Base-by-base conservation (phyloP, 768 basidiomycete genomes). In the Cyathus striatus region DNA sequence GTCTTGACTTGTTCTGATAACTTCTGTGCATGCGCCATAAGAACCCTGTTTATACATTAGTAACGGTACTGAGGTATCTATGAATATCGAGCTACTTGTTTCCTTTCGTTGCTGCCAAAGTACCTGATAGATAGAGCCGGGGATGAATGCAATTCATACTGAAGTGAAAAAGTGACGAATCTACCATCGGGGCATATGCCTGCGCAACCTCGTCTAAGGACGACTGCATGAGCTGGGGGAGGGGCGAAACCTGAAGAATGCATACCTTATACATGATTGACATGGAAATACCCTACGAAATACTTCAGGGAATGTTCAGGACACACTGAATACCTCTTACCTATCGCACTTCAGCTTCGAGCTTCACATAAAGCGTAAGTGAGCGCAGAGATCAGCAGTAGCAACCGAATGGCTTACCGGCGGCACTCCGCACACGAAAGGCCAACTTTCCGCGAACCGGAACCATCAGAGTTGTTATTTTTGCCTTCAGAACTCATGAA, bases 281-380 rank as follows among this genome's bases (percentile, higher is more conserved):
- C 76, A 79, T 17, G 76, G 77, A 55, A 79, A 74, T 17, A 59
- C 58, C 22, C 73, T 77, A 52, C n/a, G 30, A 45, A 18, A 16
- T 20, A 45, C 17, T 23, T 27, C 40, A 32, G 40, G 12, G 21
- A 32, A 10, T 40, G 23, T 17, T 10, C n/a, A 17, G 25, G 25
- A 30, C 14, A 37, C 35, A 18, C 10, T 14, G 7, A 23, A 32
- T 16, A 7, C n/a, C 4, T 41, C 57, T 23, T 34, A 66, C 59
- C 77, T 64, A 53, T 78, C 75, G 48, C 77, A 79, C 55, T 73
- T 77, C 33, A 79, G 60, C 56, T 79, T 79, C 18, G 76, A 76
- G 49, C 76, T 68, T 22, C 33, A n/a, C n/a, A 45, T 12, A 42
- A 32, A 40, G 46, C 14, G 27, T 47, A 20, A 34, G 27, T 30